Base-by-base conservation (phyloP, 306 rosid species). In the Quercus ilex region DNA sequence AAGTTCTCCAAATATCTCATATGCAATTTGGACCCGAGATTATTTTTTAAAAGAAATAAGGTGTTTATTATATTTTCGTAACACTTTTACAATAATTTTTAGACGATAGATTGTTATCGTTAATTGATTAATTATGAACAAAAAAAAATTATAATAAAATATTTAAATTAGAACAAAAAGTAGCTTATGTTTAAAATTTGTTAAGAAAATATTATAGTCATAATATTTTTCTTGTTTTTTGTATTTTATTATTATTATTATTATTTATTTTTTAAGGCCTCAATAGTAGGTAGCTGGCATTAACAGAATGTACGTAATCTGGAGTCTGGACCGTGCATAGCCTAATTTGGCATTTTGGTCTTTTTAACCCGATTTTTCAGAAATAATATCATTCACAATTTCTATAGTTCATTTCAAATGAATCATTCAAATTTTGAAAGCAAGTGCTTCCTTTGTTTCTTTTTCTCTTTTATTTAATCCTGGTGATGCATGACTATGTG, bases 101-200 rank as follows among this genome's bases (percentile, higher is more conserved):
- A 35, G 2, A 1, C 1, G 2, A 1, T 33, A 1, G 1, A 5
- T 33, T 33, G 35, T 31, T 31, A 2, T 28, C 3, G 3, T 28
- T 28, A 28, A 31, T 31, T 31, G 35, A 33, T 33, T 4, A 33
- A 33, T 33, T 1, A 1, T 33, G 0, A 6, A 0, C 0, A 7
- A 38, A 38, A 6, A 38, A 6, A 38, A 38, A 7, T 38, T 38
- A 38, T 38, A 38, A 38, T 38, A 6, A 35, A 6, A 35, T 38
- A 6, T 38, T 38, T 0, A 38, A 38, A 38, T 7, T 38, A 7
- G 0, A 38, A 38, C 0, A 0, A 7, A 6, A 7, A 38, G 7
- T 0, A 38, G 7, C 0, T 7, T 1, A 0, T 0, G 0, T 6
- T 38, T 38, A 38, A 38, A 0, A 7, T 38, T 7, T 38, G 0